These are phyloP conservation scores for Epichloe typhina DNA, from an alignment of 2,329 filamentous ascomycete species.

Conservation along the genomic window DNA sequence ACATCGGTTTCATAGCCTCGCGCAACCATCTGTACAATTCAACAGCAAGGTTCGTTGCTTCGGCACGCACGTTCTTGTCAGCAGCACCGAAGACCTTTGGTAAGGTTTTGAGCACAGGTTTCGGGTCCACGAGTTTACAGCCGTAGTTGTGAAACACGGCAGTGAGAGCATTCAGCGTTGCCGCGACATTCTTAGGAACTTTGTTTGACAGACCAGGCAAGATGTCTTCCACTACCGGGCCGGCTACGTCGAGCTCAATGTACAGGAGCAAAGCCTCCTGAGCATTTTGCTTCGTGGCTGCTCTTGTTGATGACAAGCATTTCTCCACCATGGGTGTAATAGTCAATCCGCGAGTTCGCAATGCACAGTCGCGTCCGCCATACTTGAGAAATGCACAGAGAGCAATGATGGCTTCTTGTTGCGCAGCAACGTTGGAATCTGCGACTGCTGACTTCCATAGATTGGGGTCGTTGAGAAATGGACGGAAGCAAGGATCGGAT, in stretches of 20 bases:
- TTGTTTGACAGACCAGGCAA: slow-evolving; percentile 75
- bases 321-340: slow-evolving; percentile 80
- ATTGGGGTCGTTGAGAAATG: slow-evolving; percentile 71
- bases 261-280: slow-evolving; percentile 79
- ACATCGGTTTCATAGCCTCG: slow-evolving; percentile 96
- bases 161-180: slow-evolving; percentile 61
- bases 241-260: slow-evolving; percentile 77
- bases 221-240: slow-evolving; percentile 80
- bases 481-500: slow-evolving; percentile 69
- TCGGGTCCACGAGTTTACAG: slow-evolving; percentile 86
- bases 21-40: slow-evolving; percentile 95
- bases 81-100: slow-evolving; percentile 91
- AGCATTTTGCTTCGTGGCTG: slow-evolving; percentile 76
- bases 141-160: slow-evolving; percentile 88
- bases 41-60: slow-evolving; percentile 80
- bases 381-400: slow-evolving; percentile 89
- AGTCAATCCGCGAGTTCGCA: slow-evolving; percentile 63
- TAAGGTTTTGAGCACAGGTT: slow-evolving; percentile 74
- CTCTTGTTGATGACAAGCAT: slow-evolving; percentile 73
- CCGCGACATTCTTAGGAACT: slow-evolving; percentile 72
- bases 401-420: slow-evolving; percentile 80
- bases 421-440: slow-evolving; percentile 93
- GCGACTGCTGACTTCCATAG: slow-evolving; percentile 87
- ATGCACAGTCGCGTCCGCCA: slow-evolving; percentile 65
- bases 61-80: slow-evolving; percentile 94